Evolutionary conservation across 1,284 basidiomycete species (phyloP), one percentile per base, ranked within the genome.

Genomic region (Fistulinella staudtii): DNA sequence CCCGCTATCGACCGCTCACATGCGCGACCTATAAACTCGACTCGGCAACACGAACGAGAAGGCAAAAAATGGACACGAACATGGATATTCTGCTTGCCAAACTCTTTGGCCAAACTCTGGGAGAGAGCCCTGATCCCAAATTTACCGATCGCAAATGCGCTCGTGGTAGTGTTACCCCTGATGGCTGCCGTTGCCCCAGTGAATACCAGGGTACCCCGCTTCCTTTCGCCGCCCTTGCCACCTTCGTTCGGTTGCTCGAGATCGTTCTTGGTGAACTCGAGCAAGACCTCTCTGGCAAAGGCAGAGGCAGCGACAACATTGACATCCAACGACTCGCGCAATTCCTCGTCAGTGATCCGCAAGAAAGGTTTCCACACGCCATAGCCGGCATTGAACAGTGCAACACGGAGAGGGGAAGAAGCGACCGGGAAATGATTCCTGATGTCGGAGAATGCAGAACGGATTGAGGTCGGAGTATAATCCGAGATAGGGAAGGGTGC

Each of bases 51-150:
- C 51, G 43, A 14, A 1, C 46, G 10, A 15, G 8, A 21, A 7
- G 18, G 18, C 7, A 18, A 39, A 0, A 8, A 5, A 4, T 34
- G 21, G 31, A 35, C 14, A 63, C 72, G 40, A 13, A 82, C 85
- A 64, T 90, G 85, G 43, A 90, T 88, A 53, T 88, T 86, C 49
- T 89, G 68, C 57, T 81, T 80, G 14, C 82, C 82, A 57, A 89
- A 90, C 57, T 90, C 88, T 62, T 89, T 87, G 23, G 78, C 79
- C 59, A 90, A 65, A 47, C 84, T 86, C 69, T 90, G 86, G 10
- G 79, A 77, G 37, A 90, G 64, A 0, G 81, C 81, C n/a, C n/a
- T n/a, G n/a, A n/a, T 47, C 2, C 75, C 86, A 46, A 77, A 77
- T 65, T 89, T 90, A 3, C 80, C 79, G 3, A 80, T 78, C 5